Conservation (phyloP, 2,329 filamentous ascomycete species). For the Botrytis hyacinthi region DNA sequence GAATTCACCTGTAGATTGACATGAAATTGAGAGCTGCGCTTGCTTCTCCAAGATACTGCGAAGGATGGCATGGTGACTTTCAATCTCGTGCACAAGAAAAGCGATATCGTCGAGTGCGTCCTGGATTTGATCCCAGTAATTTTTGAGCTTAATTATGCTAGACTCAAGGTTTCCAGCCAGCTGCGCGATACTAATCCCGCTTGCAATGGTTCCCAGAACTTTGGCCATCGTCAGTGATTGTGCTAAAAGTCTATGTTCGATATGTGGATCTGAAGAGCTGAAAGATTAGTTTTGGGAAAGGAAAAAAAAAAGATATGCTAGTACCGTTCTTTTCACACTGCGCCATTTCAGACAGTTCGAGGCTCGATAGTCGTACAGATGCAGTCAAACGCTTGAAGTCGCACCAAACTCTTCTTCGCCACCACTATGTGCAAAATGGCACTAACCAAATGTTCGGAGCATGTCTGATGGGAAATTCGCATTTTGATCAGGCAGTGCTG, state of each 20-base stretch:
- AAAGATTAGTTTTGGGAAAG: no score
- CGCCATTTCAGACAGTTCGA: not conserved
- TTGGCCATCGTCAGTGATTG: slow-evolving; percentile 17
- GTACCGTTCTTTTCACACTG: not conserved
- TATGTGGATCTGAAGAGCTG: no score
- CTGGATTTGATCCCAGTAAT: slow-evolving; percentile 24
- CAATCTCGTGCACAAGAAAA: slow-evolving; percentile 21
- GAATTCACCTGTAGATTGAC: not conserved
- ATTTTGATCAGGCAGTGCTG: not conserved
- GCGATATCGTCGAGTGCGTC: slow-evolving; percentile 23
- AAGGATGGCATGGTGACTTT: slow-evolving; percentile 20
- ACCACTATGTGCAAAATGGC: not conserved
- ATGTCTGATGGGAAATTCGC: not conserved
- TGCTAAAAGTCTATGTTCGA: not conserved
- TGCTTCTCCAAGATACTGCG: slow-evolving; percentile 19
- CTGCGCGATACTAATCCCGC: slow-evolving; percentile 21
- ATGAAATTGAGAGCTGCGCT: not conserved
- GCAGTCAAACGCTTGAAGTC: not conserved
- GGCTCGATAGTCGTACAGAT: not conserved
- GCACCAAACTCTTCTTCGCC: not conserved
- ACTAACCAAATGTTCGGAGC: not conserved
- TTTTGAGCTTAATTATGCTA: slow-evolving; percentile 26
- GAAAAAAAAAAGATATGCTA: no score
- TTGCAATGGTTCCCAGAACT: slow-evolving; percentile 22
- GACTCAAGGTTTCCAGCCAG: slow-evolving; percentile 19